Base-by-base conservation (phyloP, 1,284 basidiomycete species). In the Moesziomyces antarcticus region DNA sequence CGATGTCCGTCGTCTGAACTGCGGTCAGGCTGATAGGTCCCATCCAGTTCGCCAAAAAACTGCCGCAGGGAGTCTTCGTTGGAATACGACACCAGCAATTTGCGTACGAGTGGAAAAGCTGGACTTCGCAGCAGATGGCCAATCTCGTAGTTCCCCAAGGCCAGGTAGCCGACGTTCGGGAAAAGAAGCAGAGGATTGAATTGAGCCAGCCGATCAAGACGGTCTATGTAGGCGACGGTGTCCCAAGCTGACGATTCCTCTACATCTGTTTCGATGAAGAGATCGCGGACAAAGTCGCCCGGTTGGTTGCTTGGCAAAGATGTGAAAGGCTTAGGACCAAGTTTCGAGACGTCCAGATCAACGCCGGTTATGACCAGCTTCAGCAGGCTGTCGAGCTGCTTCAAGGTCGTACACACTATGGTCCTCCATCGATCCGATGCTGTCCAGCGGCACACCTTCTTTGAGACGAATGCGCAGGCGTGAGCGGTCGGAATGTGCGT, bases 391-490 rank as follows among this genome's bases (percentile, higher is more conserved):
- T 55, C 16, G 16, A 76, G 16, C n/a, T 66, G 50, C 7, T 43
- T 0, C 2, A 18, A 20, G 6, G 21, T 46, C 16, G 62, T 63
- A 13, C 63, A 49, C 6, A 69, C 41, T 41, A 79, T 42, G 6
- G 75, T 72, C 22, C 55, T 60, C 78, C 78, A 79, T 27, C 78
- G 61, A 16, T 64, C 63, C 7, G 48, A 35, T 3, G 58, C 53
- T 0, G 75, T 79, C 61, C 62, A 73, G 3, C 22, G 9, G 44
- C 76, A 80, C 30, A 73, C 66, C 14, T 44, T 18, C 33, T 63
- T 67, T 18, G 76, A 78, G n/a, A 78, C 74, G 21, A 57, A 61
- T 0, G 78, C 76, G 21, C 77, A 73, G 3, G 63, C 40, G 27
- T 72, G 63, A 0, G 78, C 73, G 10, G 68, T 66, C 33, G 50